A percentile compares a stretch with the other conserved stretches of the same genome.
These are phyloP conservation scores for Diophrys appendiculata DNA, from an alignment of 73 alveolate species.

Conservation along the genomic window DNA sequence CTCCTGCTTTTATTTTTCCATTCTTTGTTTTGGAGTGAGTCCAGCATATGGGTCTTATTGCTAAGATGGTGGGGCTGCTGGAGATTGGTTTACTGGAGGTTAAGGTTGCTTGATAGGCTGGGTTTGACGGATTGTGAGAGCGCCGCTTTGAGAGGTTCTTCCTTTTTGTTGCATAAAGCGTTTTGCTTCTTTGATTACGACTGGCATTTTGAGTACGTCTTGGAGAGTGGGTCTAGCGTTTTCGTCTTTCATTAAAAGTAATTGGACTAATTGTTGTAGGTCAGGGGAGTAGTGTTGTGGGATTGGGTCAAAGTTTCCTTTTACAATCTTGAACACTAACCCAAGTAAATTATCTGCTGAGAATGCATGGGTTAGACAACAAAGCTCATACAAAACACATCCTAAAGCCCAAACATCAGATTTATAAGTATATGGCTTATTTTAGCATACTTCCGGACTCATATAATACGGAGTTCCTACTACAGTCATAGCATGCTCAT, in stretches of 20 bases:
- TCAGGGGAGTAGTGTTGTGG: conserved; percentile 83
- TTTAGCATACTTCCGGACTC: conserved; percentile 94
- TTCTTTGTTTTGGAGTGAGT: conserved; percentile 60
- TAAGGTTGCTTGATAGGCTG: conserved; percentile 2
- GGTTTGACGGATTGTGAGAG: neutral
- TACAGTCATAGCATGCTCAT: conserved; percentile 66
- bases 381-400: conserved; percentile 96
- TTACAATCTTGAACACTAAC: conserved; percentile 79
- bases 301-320: conserved; percentile 81
- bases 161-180: neutral
- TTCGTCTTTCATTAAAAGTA: conserved; percentile 73
- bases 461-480: conserved; percentile 79
- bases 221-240: conserved; percentile 67
- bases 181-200: conserved; percentile 26
- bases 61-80: neutral
- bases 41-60: conserved; percentile 8
- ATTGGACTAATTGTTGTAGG: conserved; percentile 64
- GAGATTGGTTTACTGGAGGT: neutral
- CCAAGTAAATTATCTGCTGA: conserved; percentile 91
- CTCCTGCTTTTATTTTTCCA: conserved; percentile 48
- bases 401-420: conserved; percentile 99
- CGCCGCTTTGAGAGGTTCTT: neutral
- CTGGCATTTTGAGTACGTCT: conserved; percentile 72
- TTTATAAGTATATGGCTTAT: conserved; percentile 90
- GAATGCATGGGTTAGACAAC: conserved; percentile 94